phyloP scores from a whole-genome alignment of 768 basidiomycete species.

The Cystofilobasidium bisporidii region DNA sequence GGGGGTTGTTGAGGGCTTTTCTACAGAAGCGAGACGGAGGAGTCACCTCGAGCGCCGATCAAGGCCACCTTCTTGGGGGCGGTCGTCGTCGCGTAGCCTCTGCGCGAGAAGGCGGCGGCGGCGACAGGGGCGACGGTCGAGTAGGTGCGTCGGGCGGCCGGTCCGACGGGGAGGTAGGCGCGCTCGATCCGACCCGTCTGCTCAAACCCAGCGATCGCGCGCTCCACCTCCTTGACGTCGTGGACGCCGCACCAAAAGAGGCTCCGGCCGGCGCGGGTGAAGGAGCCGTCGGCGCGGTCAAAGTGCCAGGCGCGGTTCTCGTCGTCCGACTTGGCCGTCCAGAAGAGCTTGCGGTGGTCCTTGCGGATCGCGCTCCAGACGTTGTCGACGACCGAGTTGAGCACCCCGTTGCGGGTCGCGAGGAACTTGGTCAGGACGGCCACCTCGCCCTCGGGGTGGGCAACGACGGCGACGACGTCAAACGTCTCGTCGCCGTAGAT shows the following conservation, averaged over 20 bases:
- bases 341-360: constrained; percentile 86
- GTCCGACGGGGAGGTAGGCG: constrained; percentile 71
- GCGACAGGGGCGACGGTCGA: constrained; percentile 41
- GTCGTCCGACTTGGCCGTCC: constrained; percentile 94
- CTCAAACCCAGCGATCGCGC: constrained; percentile 54
- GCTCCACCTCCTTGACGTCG: constrained; percentile 84
- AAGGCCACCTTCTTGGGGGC: constrained; percentile 75
- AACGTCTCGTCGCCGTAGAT: constrained; percentile 98
- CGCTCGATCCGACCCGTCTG: constrained; percentile 72
- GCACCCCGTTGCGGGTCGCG: constrained; percentile 71
- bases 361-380: constrained; percentile 94
- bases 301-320: constrained; percentile 98
- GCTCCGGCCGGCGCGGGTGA: constrained; percentile 84
- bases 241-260: constrained; percentile 97
- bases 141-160: constrained; percentile 35
- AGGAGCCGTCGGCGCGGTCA: constrained; percentile 93
- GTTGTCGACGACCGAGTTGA: constrained; percentile 93
- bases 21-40: background rate
- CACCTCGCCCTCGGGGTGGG: constrained; percentile 75
- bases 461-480: constrained; percentile 87
- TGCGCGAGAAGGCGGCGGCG: constrained; percentile 35
- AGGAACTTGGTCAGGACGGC: constrained; percentile 91
- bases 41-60: constrained; percentile 70
- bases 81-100: constrained; percentile 39
- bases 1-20: too few species aligned